Evolutionary conservation across 2,329 filamentous ascomycete genomes (phyloP).

Genomic region (Emydomyces testavorans): DNA sequence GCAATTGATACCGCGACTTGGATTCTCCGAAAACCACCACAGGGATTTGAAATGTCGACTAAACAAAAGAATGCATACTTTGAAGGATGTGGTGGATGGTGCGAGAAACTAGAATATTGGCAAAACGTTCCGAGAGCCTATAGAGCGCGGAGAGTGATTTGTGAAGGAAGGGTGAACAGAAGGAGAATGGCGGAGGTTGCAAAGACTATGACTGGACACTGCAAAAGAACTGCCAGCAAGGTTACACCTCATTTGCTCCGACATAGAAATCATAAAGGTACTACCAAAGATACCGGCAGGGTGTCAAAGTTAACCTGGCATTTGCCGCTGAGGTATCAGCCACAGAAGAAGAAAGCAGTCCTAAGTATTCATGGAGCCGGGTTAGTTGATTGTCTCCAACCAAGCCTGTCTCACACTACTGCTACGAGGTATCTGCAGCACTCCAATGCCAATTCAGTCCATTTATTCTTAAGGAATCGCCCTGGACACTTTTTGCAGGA

Average conservation of each 20-base stretch:
- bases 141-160: slow-evolving; percentile 27
- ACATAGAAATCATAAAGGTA: neutral
- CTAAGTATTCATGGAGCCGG: neutral
- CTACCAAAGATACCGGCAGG: neutral
- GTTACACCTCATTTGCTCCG: neutral
- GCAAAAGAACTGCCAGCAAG: slow-evolving; percentile 13
- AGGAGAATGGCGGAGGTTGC: slow-evolving; percentile 24
- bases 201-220: slow-evolving; percentile 18
- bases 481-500: neutral
- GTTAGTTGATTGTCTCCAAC: neutral
- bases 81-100: slow-evolving; percentile 31
- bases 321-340: neutral
- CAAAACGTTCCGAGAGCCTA: slow-evolving; percentile 28
- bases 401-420: neutral
- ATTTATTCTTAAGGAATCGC: neutral
- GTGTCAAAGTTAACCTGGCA: neutral
- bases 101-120: slow-evolving; percentile 33
- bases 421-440: neutral
- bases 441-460: neutral
- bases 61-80: slow-evolving; percentile 31
- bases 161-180: slow-evolving; percentile 30
- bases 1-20: slow-evolving; percentile 32
- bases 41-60: slow-evolving; percentile 28
- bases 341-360: neutral
- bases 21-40: slow-evolving; percentile 32